Evolutionary conservation across 805 yeast genomes (phyloP).

Genomic region (Ogataea neopini): DNA sequence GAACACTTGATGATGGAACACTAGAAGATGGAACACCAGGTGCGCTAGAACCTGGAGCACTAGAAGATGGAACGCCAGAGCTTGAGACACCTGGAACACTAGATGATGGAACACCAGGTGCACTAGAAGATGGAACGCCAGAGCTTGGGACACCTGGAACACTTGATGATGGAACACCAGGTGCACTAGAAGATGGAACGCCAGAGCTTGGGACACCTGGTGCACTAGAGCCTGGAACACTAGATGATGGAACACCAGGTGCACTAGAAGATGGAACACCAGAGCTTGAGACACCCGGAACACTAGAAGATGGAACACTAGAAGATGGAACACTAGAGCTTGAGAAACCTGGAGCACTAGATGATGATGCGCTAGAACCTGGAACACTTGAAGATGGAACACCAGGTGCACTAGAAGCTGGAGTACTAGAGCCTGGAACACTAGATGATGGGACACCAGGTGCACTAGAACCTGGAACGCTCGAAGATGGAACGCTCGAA

Average conservation of each 20-base stretch:
- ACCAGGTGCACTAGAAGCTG: background rate
- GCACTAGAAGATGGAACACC: background rate
- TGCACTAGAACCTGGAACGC: background rate
- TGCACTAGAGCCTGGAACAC: too few relatives aligned
- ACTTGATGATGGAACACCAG: too few relatives aligned
- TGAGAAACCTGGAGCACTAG: too few relatives aligned
- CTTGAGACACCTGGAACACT: background rate
- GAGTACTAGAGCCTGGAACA: too few relatives aligned
- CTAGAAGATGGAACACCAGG: background rate
- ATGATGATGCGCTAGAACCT: too few relatives aligned
- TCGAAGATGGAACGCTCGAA: background rate
- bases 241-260: background rate
- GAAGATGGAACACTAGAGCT: too few relatives aligned
- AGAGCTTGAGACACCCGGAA: too few relatives aligned
- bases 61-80: background rate
- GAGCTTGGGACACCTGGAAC: background rate
- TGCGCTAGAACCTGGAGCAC: background rate
- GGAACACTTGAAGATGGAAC: background rate
- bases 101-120: too few relatives aligned
- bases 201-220: background rate
- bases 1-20: background rate
- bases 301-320: too few relatives aligned
- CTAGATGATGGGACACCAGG: background rate
- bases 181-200: background rate
- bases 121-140: background rate